Percentiles rank a stretch among this genome's conserved stretches.
Conservation (phyloP, 352 stramenopile genomes). For the Globisporangium nunn region DNA sequence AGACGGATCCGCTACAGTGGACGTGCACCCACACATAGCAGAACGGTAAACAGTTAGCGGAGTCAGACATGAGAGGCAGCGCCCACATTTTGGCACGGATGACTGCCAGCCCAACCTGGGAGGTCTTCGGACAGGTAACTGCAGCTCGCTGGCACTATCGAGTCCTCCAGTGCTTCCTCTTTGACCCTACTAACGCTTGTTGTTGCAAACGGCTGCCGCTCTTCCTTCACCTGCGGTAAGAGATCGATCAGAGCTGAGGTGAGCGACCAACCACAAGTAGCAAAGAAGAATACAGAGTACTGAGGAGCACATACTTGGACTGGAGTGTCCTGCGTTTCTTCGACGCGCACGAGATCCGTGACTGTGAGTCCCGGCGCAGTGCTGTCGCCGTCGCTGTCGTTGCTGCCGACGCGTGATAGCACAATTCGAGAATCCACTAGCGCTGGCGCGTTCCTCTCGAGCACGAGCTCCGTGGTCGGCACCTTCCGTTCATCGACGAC, state of each 20-base stretch:
- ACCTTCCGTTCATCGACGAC: not conserved
- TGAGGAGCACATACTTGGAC: too few species aligned
- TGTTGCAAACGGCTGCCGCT: not conserved
- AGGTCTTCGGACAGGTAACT: too few species aligned
- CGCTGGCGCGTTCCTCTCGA: not conserved
- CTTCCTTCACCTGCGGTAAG: not conserved
- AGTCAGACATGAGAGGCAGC: not conserved
- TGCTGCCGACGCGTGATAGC: too few species aligned
- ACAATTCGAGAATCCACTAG: too few species aligned
- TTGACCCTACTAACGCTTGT: not conserved
- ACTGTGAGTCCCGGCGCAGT: too few species aligned
- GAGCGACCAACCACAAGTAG: too few species aligned
- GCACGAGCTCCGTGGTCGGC: not conserved
- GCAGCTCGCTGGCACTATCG: not conserved
- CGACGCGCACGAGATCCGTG: too few species aligned
- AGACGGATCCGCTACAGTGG: not conserved
- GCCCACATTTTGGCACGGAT: not conserved
- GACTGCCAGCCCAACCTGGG: not conserved
- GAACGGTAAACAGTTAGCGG: not conserved
- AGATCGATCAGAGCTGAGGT: too few species aligned
- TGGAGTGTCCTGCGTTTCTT: too few species aligned
- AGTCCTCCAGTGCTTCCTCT: constrained; percentile 1
- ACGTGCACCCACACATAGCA: too few species aligned
- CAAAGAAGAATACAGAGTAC: too few species aligned
- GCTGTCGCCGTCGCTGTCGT: too few species aligned